phyloP scores from a whole-genome alignment of 78 protist genomes.

The slime mould (Dictyostelium discoideum) region DNA sequence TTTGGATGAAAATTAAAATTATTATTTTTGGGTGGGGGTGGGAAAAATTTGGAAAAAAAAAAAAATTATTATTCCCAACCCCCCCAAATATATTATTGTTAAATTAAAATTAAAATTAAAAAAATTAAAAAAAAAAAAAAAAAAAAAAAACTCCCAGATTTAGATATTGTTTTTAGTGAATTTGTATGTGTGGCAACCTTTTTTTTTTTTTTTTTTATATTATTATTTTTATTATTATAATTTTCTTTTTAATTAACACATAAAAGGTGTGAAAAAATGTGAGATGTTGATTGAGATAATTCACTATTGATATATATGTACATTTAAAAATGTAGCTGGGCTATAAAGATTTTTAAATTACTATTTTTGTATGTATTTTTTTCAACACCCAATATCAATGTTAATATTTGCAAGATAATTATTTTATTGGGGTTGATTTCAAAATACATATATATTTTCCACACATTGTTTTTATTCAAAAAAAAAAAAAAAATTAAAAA shows the following conservation, averaged over 20 bases:
- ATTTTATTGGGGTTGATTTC: background rate
- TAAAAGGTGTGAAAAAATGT: background rate
- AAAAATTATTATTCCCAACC: too few species aligned
- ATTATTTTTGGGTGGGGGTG: background rate
- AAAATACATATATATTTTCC: background rate
- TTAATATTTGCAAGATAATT: background rate
- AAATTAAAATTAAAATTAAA: too few species aligned
- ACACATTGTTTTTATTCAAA: too few species aligned
- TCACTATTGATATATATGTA: background rate
- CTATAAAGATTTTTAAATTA: background rate
- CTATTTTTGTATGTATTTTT: background rate
- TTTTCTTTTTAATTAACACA: background rate
- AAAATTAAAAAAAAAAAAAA: too few species aligned
- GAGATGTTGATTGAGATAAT: background rate
- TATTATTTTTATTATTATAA: too few species aligned
- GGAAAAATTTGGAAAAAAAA: background rate
- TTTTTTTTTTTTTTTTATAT: too few species aligned
- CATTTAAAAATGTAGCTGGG: background rate
- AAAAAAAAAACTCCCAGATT: background rate
- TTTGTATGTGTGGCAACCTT: background rate
- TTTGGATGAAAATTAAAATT: background rate
- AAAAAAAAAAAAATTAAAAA: too few species aligned
- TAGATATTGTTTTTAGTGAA: background rate
- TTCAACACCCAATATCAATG: background rate
- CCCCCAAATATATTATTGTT: too few species aligned